Evolutionary conservation across 2,329 filamentous ascomycete genomes (phyloP).

Genomic region (Aspergillus niger): DNA sequence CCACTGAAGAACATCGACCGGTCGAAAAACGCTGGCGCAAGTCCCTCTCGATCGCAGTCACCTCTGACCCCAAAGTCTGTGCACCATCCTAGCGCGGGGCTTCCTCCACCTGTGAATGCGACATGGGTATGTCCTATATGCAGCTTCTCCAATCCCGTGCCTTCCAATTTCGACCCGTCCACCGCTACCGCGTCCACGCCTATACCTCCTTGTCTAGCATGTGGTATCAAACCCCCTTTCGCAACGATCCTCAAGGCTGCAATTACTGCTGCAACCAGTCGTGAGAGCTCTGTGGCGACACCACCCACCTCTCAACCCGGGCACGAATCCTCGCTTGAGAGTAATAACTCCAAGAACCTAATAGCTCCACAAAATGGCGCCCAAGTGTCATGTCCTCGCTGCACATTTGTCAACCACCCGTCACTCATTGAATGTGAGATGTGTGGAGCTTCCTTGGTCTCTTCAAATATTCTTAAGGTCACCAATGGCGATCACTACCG

Average conservation of each 20-base stretch:
- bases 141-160: conserved; percentile 89
- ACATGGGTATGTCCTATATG: conserved; percentile 98
- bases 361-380: conserved; percentile 12
- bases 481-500: conserved; percentile 42
- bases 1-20: conserved; percentile 63
- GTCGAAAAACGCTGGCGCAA: conserved; percentile 56
- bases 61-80: conserved; percentile 33
- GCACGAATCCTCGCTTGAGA: background rate
- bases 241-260: conserved; percentile 83
- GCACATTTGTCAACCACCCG: conserved; percentile 91
- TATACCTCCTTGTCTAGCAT: conserved; percentile 83
- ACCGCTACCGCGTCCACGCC: conserved; percentile 77
- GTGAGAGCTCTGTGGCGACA: conserved; percentile 24
- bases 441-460: conserved; percentile 75
- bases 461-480: conserved; percentile 49
- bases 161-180: conserved; percentile 87
- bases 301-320: conserved; percentile 6
- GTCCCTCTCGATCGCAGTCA: conserved; percentile 33
- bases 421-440: conserved; percentile 86
- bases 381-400: conserved; percentile 69
- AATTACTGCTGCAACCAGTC: conserved; percentile 68
- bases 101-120: conserved; percentile 54
- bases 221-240: conserved; percentile 87
- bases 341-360: conserved; percentile 8
- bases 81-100: conserved; percentile 37